Conservation (phyloP, 441 rosid species). For the Pelargonium australe region DNA sequence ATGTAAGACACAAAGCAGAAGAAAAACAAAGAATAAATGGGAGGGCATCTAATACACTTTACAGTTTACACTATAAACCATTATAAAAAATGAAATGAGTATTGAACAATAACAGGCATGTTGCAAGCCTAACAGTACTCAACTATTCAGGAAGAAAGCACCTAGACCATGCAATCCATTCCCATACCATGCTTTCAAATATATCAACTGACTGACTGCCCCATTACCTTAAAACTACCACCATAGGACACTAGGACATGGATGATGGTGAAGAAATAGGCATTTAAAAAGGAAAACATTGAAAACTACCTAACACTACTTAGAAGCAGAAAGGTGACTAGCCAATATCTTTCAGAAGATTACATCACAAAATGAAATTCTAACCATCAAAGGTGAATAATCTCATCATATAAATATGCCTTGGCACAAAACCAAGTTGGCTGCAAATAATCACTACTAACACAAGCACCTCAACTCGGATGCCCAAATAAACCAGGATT, state of each 20-base stretch:
- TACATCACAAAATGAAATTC: not conserved
- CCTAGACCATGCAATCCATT: too few relatives aligned
- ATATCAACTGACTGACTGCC: too few relatives aligned
- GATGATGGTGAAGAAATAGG: not conserved
- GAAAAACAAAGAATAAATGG: not conserved
- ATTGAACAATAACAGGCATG: not conserved
- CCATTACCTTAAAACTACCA: not conserved
- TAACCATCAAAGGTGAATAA: too few relatives aligned
- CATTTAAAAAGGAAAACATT: slow-evolving; percentile 2
- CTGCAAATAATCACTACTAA: slow-evolving; percentile 10
- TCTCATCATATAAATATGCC: not conserved
- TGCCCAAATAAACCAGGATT: slow-evolving; percentile 18
- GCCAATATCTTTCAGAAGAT: slow-evolving; percentile 1
- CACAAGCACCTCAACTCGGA: slow-evolving; percentile 17
- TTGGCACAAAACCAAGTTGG: not conserved
- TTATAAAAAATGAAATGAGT: too few relatives aligned
- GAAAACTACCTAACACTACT: not conserved
- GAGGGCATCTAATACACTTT: too few relatives aligned
- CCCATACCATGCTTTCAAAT: too few relatives aligned
- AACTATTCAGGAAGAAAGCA: too few relatives aligned
- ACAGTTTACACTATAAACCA: too few relatives aligned
- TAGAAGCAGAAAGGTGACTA: not conserved
- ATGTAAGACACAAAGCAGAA: not conserved
- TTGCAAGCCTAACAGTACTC: not conserved
- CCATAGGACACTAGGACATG: not conserved